Base-by-base conservation (phyloP, 2,329 filamentous ascomycete genomes). In the Ophiostoma sp. region DNA sequence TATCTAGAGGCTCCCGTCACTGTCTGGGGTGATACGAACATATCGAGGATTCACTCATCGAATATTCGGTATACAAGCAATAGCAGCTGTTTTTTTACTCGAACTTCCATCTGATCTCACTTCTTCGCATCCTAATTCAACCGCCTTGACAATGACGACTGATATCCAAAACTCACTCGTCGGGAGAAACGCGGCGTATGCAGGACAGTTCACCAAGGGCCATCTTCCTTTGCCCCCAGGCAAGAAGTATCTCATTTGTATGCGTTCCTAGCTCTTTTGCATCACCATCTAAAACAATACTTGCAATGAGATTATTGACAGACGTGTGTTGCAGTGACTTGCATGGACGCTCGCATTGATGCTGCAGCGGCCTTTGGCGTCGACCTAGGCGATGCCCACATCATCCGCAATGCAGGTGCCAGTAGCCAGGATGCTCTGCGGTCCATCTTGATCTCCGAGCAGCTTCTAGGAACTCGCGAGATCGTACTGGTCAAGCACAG, bases 311-410 rank as follows among this genome's bases (percentile, higher is more conserved):
- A 54, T 54, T 68, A 33, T 54, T 44, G 33, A 33, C 20, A 8
- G 20, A 3, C 5, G 23, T 67, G 20, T 66, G 27, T 15, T 35
- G 27, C 36, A 85, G 84, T 94, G 64, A 91, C 90, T 0, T 95
- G 92, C 79, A 95, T 95, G 91, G 91, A 95, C 76, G 90, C 92
- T 5, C 87, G 91, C 68, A 81, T 89, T 74, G 84, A 94, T 75
- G 87, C 91, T 0, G 84, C 87, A 3, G 81, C 85, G 15, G 89
- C 89, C 1, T 89, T 93, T 69, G 89, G 89, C 10, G 89, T 94
- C 71, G 80, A 84, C 27, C 84, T 92, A 23, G 91, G 92, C 57
- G 90, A 93, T 73, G 92, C 91, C 0, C 91, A 95, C 78, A 86
- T 93, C 41, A 89, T 93, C 72, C 87, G 91, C 71, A 94, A 93